A percentile compares a stretch with the other conserved stretches of the same genome.
Conservation (phyloP, 2,329 filamentous ascomycete genomes). For the Trichoderma hamatum region DNA sequence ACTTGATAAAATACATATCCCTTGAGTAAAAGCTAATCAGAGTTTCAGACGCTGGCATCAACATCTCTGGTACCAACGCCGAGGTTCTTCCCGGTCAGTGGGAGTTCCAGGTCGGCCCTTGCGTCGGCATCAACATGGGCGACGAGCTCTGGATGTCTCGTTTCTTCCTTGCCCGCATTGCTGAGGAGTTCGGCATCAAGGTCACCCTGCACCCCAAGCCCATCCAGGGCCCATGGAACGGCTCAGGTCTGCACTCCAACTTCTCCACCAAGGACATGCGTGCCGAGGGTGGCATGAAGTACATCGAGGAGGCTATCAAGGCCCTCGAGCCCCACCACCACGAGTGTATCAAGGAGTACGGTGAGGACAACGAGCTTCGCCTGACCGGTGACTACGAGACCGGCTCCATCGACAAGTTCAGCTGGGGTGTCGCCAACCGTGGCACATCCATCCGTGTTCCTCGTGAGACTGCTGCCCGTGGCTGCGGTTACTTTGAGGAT, state of each 20-base stretch:
- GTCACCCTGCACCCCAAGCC: constrained; percentile 96
- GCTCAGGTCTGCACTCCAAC: constrained; percentile 90
- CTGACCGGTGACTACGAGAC: constrained; percentile 96
- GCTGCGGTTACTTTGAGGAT: constrained; percentile 94
- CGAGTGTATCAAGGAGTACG: constrained; percentile 91
- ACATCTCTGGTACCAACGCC: constrained; percentile 97
- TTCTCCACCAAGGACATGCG: constrained; percentile 91
- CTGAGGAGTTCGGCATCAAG: constrained; percentile 95
- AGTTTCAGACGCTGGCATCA: constrained; percentile 68
- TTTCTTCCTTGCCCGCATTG: constrained; percentile 84
- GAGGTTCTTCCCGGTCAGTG: constrained; percentile 98
- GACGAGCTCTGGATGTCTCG: constrained; percentile 91
- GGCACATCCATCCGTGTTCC: constrained; percentile 93
- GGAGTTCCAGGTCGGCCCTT: constrained; percentile 97
- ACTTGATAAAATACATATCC: neutral
- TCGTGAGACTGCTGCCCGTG: constrained; percentile 79
- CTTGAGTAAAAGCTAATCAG: constrained; percentile 20
- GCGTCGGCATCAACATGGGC: constrained; percentile 85
- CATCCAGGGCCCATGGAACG: constrained; percentile 91
- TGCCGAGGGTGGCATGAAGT: constrained; percentile 89
- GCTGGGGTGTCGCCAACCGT: constrained; percentile 93
- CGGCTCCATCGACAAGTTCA: constrained; percentile 89
- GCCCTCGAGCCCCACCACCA: constrained; percentile 76
- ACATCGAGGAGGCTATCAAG: constrained; percentile 85
- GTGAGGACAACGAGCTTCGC: constrained; percentile 92